Evolutionary conservation across 129 eudicot species (phyloP).

Genomic region (Flaveria robusta): DNA sequence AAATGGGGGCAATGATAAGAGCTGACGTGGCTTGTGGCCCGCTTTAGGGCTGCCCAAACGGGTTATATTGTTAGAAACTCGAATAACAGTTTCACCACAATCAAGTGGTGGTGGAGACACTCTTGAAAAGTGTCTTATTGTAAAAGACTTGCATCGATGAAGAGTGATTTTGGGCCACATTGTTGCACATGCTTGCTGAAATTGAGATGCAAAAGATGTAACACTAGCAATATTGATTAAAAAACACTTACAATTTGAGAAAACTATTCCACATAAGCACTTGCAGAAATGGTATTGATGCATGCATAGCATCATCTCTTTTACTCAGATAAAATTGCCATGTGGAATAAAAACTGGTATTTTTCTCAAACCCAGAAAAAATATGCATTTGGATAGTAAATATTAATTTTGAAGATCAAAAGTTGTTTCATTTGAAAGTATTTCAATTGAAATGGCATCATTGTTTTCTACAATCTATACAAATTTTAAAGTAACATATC

Average conservation of each 20-base stretch:
- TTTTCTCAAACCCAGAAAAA: neutral
- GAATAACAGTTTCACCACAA: constrained; percentile 40
- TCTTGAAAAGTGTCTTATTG: constrained; percentile 50
- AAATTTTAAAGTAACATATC: neutral
- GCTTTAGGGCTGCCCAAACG: constrained; percentile 62
- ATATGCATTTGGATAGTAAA: neutral
- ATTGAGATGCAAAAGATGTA: constrained; percentile 3
- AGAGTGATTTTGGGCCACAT: constrained; percentile 37
- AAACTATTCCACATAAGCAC: constrained; percentile 1
- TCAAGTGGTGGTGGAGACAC: constrained; percentile 55
- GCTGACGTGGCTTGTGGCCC: constrained; percentile 75
- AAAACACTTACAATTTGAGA: neutral
- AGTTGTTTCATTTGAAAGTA: neutral
- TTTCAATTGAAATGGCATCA: neutral
- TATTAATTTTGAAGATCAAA: neutral
- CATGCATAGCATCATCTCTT: neutral
- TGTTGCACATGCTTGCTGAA: constrained; percentile 35
- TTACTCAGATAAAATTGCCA: neutral
- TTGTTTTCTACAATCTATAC: neutral
- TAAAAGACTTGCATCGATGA: constrained; percentile 13
- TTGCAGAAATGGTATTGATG: neutral
- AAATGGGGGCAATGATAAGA: constrained; percentile 79
- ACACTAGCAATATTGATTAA: constrained; percentile 4
- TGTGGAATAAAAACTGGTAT: neutral
- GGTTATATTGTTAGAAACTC: constrained; percentile 67